Evolutionary conservation across 192 early-diverging fungal genomes (phyloP), one percentile per base, ranked within the genome.

Genomic region (Backusella tuberculispora): DNA sequence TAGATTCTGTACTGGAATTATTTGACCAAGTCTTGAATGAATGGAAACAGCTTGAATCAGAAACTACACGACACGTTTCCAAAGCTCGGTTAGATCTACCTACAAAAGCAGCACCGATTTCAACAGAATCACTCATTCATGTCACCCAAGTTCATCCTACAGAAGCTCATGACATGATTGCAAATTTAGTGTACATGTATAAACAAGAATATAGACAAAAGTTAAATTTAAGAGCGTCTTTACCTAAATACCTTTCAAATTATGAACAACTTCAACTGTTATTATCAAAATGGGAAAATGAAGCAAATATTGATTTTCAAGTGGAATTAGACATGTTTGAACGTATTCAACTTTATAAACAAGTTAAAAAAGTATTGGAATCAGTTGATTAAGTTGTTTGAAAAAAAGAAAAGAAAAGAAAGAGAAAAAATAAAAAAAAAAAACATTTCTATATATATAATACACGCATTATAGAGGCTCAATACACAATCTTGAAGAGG

Each of bases 331-430:
- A 73, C 37, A 73, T 80, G 41, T 43, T 71, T 24, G 79, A 80
- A 43, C 71, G 79, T 6, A 45, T 76, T 40, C 48, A 72, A 1
- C 46, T 76, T 43, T 80, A 80, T 53, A 80, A 74, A 42, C 38
- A 47, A 17, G 71, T 74, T 1, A 80, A 80, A 19, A 76, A 73
- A 24, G 65, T 69, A 48, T 34, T 80, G 6, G 72, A 76, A 45
- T 64, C 79, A 10, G 46, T 40, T 50, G 66, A 74, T 48, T 74
- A 70, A 43, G 42, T 53, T 67, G 10, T n/a, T n/a, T n/a, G n/a
- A n/a, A n/a, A n/a, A n/a, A n/a, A n/a, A n/a, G n/a, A n/a, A n/a
- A n/a, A n/a, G n/a, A n/a, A 12, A 43, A 24, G 40, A 42, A 8
- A 34, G 53, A 1, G 6, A 46, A 37, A 44, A 37, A 48, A 72